Evolutionary conservation across 441 rosid genomes (phyloP), one percentile per base, ranked within the genome.

Genomic region (Arabidopsis lyrata): DNA sequence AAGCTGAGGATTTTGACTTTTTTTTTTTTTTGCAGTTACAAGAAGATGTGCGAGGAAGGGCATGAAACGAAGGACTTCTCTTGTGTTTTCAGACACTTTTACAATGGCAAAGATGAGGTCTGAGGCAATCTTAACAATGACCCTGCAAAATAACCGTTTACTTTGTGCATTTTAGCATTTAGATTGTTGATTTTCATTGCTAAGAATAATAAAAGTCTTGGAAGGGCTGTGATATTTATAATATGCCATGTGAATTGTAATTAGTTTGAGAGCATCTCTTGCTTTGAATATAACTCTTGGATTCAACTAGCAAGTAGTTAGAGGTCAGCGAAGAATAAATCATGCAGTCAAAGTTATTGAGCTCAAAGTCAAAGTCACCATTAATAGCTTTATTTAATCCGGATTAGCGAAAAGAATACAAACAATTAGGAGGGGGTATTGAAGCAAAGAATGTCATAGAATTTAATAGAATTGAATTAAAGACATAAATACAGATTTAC

Each of bases 1-100:
- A 59, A 74, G 48, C 52, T 65, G 22, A 14, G 20, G 16, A 29
- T 34, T 61, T 24, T 54, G 24, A 22, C 24, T 16, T 63, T 50
- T 50, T n/a, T n/a, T n/a, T n/a, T 29, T 68, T 78, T 57, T 14
- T 76, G 86, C 87, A 94, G 99, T 82, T 92, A 86, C 74, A 70
- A 78, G 29, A 79, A 82, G 71, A 76, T 90, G 12, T 92, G 95
- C 50, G 58, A 89, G 54, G 77, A 81, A 15, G 99, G 94, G 20
- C 86, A 89, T 59, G 97, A 88, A 70, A 65, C 36, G 39, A 34
- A 90, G 87, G 99, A 94, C 81, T 94, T 92, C 78, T 92, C 97
- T 4, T 86, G 95, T 49, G 88, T 88, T 62, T 94, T 92, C 78
- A 86, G 86, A 27, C 89, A 90, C 78, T 89, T 80, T 63, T 92